These are phyloP conservation scores for Sechiopsis laciniata DNA, from an alignment of 306 rosid species.

Conservation along the genomic window DNA sequence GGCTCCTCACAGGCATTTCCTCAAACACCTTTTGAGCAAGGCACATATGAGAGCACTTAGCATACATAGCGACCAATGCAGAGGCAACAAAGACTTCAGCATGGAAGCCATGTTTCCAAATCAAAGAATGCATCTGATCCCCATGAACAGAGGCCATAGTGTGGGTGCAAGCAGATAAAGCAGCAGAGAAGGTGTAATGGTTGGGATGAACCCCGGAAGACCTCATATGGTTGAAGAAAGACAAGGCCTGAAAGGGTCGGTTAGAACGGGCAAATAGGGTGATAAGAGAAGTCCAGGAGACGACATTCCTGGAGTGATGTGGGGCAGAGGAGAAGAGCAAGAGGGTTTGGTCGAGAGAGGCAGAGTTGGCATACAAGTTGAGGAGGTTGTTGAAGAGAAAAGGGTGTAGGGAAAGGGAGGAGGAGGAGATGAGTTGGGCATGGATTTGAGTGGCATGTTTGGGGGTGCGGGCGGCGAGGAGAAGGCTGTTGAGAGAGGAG, in stretches of 20 bases:
- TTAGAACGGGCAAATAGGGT: conserved; percentile 35
- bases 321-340: conserved; percentile 32
- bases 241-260: conserved; percentile 35
- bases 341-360: conserved; percentile 28
- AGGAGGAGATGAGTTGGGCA: conserved; percentile 33
- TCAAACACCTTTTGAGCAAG: conserved; percentile 50
- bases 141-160: conserved; percentile 30
- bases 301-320: conserved; percentile 23
- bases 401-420: conserved; percentile 22
- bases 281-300: conserved; percentile 48
- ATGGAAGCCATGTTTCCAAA: conserved; percentile 37
- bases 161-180: conserved; percentile 44
- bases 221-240: conserved; percentile 41
- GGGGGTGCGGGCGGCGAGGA: conserved; percentile 17
- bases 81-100: conserved; percentile 38
- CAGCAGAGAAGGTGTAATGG: conserved; percentile 51
- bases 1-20: conserved; percentile 44
- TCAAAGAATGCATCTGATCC: conserved; percentile 41
- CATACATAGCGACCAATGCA: conserved; percentile 51
- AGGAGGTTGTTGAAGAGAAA: conserved; percentile 45
- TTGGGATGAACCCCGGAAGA: conserved; percentile 40
- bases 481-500: conserved; percentile 15
- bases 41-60: conserved; percentile 30
- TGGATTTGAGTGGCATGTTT: conserved; percentile 41
- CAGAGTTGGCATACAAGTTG: conserved; percentile 42